These are phyloP conservation scores for Saccharomycopsis babjevae DNA, from an alignment of 805 yeast genomes.

Conservation along the genomic window DNA sequence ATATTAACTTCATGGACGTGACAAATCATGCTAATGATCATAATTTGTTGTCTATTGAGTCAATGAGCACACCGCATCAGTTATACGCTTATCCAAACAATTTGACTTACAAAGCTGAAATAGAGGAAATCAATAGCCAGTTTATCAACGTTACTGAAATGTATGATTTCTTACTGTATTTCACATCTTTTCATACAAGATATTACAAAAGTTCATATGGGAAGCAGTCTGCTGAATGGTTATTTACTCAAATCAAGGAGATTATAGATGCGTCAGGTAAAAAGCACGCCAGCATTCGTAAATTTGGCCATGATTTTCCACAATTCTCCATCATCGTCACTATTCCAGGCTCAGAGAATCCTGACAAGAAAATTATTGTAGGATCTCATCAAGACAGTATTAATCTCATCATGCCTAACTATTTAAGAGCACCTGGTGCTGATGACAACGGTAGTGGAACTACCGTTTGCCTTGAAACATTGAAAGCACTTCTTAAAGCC, in stretches of 20 bases:
- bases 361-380: slow-evolving; percentile 48
- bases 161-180: slow-evolving; percentile 44
- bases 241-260: slow-evolving; percentile 36
- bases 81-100: slow-evolving; percentile 6
- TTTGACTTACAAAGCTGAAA: slow-evolving; percentile 3
- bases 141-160: slow-evolving; percentile 36
- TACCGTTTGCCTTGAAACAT: slow-evolving; percentile 64
- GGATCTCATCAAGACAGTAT: slow-evolving; percentile 89
- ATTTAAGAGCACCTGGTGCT: slow-evolving; percentile 81
- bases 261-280: slow-evolving; percentile 24
- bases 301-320: slow-evolving; percentile 60
- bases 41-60: background rate
- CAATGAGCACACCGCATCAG: background rate
- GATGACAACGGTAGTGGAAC: slow-evolving; percentile 93
- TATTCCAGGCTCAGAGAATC: slow-evolving; percentile 40
- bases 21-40: slow-evolving; percentile 6
- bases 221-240: slow-evolving; percentile 59
- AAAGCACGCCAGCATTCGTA: slow-evolving; percentile 33
- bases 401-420: slow-evolving; percentile 59
- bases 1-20: slow-evolving; percentile 12
- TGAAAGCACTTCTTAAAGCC: slow-evolving; percentile 30
- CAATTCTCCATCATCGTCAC: slow-evolving; percentile 69
- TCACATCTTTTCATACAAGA: slow-evolving; percentile 65
- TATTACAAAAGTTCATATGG: slow-evolving; percentile 72
- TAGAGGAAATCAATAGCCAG: slow-evolving; percentile 1